Percentiles rank a stretch among this genome's conserved stretches.
Conservation (phyloP, 2,329 filamentous ascomycete species). For the Emmonsiellopsis sp. region DNA sequence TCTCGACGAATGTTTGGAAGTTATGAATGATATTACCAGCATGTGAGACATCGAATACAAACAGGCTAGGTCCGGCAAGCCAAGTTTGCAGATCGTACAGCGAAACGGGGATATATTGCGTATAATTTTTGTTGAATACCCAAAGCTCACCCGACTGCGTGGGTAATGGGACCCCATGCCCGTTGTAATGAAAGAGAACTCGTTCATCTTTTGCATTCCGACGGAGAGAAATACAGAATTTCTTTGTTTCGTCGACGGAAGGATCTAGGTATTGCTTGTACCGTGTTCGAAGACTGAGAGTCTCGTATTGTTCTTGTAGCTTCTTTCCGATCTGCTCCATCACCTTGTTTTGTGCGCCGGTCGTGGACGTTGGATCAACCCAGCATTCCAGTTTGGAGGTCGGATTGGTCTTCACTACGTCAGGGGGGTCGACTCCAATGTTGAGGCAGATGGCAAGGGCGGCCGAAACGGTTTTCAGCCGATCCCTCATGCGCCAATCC, state of each 20-base stretch:
- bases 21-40: constrained; percentile 92
- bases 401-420: constrained; percentile 90
- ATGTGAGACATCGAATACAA: constrained; percentile 96
- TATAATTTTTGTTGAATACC: constrained; percentile 99
- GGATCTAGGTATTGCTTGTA: constrained; percentile 97
- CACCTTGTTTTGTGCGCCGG: constrained; percentile 65
- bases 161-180: constrained; percentile 91
- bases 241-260: constrained; percentile 93
- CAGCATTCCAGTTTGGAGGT: constrained; percentile 92
- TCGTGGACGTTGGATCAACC: constrained; percentile 79
- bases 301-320: constrained; percentile 93
- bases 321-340: constrained; percentile 93
- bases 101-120: constrained; percentile 95
- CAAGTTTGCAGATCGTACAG: constrained; percentile 91
- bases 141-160: constrained; percentile 95
- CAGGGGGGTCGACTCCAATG: constrained; percentile 92
- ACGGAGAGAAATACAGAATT: constrained; percentile 82
- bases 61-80: constrained; percentile 90
- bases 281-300: constrained; percentile 83
- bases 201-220: constrained; percentile 92
- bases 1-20: constrained; percentile 88
- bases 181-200: constrained; percentile 97
- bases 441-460: constrained; percentile 91
- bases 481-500: constrained; percentile 96
- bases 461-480: constrained; percentile 92